Evolutionary conservation across 306 rosid species (phyloP), one percentile per base, ranked within the genome.

Genomic region (Gynostemma pentaphyllum): DNA sequence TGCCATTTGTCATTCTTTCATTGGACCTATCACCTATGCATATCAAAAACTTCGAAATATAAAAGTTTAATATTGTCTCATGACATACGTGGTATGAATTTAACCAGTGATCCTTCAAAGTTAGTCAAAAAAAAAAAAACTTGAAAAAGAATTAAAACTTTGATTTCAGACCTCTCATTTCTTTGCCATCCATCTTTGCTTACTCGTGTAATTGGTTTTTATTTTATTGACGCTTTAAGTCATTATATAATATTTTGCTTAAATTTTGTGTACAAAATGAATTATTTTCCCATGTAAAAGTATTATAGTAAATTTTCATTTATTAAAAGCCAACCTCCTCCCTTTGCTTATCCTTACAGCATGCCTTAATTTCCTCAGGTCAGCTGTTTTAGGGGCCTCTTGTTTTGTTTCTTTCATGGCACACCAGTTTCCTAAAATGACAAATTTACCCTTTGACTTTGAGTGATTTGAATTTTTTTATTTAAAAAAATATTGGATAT

Each of bases 341-440:
- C 78, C 95, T 84, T 90, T 90, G 92, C 96, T 90, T 87, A 62
- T 32, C 81, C 87, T 69, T 41, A 30, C 75, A 68, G 79, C 74
- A 62, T 73, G 88, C 82, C 78, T 78, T 10, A 78, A 69, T 73
- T 76, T 73, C 62, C 76, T 82, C 76, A 70, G 45, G 83, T 67
- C 79, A 73, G 75, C 78, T 47, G 16, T 51, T 37, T 32, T 8
- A 12, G 28, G 46, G 63, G 39, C 72, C 57, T 42, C 63, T 60
- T 28, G 21, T n/a, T n/a, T 70, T 63, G 67, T 66, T 49, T 18
- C 23, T 30, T 29, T 26, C 1, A n/a, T 68, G 68, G 51, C 74
- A 53, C 64, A 62, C 5, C 45, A 59, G 1, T 27, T 34, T 72
- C 34, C 26, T 21, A 12, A 44, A 77, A 70, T 60, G 37, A 57